phyloP scores from a whole-genome alignment of 257 asterid genomes.

The Solanum tarijense region DNA sequence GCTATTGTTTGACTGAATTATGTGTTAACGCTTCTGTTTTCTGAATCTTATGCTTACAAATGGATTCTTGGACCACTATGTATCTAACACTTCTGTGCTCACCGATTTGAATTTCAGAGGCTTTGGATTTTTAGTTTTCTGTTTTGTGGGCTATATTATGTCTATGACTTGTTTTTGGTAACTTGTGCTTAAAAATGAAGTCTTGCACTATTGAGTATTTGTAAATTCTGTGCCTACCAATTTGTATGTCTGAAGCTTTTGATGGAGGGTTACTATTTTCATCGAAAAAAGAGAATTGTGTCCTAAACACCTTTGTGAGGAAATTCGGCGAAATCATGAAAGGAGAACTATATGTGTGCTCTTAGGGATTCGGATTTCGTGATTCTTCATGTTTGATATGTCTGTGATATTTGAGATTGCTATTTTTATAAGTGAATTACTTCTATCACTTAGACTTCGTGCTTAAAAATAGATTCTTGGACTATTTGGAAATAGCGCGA shows the following conservation, averaged over 20 bases:
- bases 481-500: background rate
- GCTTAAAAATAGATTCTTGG: background rate
- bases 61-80: background rate
- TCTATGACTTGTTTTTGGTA: background rate
- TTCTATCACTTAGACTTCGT: background rate
- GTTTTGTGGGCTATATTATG: background rate
- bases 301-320: background rate
- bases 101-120: background rate
- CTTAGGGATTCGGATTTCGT: background rate
- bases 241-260: background rate
- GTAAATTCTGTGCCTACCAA: background rate
- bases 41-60: background rate
- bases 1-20: background rate
- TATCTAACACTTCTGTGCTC: background rate
- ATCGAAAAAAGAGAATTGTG: background rate
- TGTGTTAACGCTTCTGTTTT: background rate
- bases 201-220: background rate
- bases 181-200: background rate
- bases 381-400: background rate
- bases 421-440: background rate
- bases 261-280: background rate
- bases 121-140: background rate
- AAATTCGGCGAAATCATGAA: background rate
- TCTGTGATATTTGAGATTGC: background rate
- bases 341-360: background rate